phyloP scores from a whole-genome alignment of 306 rosid genomes.

The Castanea sativa region DNA sequence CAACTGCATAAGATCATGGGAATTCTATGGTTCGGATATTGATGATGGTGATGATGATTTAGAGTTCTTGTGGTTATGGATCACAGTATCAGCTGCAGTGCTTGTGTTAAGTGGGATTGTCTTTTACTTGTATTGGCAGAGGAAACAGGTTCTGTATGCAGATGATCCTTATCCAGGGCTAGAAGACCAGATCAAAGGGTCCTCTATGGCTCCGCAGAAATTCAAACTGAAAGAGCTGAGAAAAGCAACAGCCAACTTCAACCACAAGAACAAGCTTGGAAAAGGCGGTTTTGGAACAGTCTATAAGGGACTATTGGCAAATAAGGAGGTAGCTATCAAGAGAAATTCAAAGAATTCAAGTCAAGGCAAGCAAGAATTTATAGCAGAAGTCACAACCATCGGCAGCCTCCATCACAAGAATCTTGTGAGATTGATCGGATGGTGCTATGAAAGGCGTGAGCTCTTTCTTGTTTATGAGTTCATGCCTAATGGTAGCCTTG shows the following conservation, averaged over 20 bases:
- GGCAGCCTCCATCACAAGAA: constrained; percentile 75
- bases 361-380: constrained; percentile 81
- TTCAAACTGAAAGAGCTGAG: constrained; percentile 43
- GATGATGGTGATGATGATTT: background rate
- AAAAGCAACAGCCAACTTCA: constrained; percentile 59
- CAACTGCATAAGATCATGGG: constrained; percentile 61
- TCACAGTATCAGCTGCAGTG: constrained; percentile 18
- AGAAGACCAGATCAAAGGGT: constrained; percentile 54
- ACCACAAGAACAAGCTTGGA: constrained; percentile 64
- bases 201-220: constrained; percentile 55
- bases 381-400: constrained; percentile 79
- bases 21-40: constrained; percentile 26
- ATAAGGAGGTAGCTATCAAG: constrained; percentile 68
- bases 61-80: constrained; percentile 47
- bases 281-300: constrained; percentile 86
- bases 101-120: constrained; percentile 19
- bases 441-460: constrained; percentile 76
- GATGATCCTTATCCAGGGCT: constrained; percentile 50
- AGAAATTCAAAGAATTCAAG: constrained; percentile 57
- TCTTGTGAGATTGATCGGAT: constrained; percentile 69
- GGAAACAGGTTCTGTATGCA: background rate
- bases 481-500: constrained; percentile 80
- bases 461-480: constrained; percentile 79
- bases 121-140: constrained; percentile 18
- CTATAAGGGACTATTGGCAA: constrained; percentile 49